These are phyloP conservation scores for Capsella rubella DNA, from an alignment of 441 rosid genomes.

Conservation along the genomic window DNA sequence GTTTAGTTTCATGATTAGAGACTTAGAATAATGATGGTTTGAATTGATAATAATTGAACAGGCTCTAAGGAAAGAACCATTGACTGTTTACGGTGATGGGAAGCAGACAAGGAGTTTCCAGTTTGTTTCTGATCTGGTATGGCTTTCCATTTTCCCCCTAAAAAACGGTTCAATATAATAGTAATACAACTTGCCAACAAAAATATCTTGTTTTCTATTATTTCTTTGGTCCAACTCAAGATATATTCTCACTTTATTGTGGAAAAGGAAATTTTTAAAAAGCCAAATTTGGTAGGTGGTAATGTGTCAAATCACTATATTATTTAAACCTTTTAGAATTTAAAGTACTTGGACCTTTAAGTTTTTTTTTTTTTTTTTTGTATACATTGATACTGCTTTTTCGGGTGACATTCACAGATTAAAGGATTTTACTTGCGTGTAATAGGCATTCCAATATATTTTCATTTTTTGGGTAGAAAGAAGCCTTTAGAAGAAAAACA, in stretches of 20 bases:
- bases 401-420: not conserved
- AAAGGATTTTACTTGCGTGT: not conserved
- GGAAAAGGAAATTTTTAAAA: not conserved
- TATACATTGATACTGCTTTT: slow-evolving; percentile 7
- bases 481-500: not conserved
- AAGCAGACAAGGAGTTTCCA: slow-evolving; percentile 92
- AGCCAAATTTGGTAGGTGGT: slow-evolving; percentile 1
- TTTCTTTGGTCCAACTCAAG: slow-evolving; percentile 5
- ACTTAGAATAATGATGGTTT: slow-evolving; percentile 27
- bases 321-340: too few species aligned
- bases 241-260: slow-evolving; percentile 3
- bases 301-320: not conserved
- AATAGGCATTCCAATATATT: not conserved
- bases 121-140: slow-evolving; percentile 83
- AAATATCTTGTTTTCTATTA: not conserved
- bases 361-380: not conserved
- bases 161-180: slow-evolving; percentile 9
- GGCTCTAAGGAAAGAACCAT: slow-evolving; percentile 82
- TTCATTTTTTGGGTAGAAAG: not conserved
- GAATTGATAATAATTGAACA: slow-evolving; percentile 42
- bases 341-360: not conserved
- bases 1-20: slow-evolving; percentile 14
- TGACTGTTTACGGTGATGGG: slow-evolving; percentile 91
- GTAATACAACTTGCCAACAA: slow-evolving; percentile 5
- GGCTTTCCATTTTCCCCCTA: slow-evolving; percentile 1